Conservation (phyloP, 305 asterid genomes). For the Rubia peregrina region DNA sequence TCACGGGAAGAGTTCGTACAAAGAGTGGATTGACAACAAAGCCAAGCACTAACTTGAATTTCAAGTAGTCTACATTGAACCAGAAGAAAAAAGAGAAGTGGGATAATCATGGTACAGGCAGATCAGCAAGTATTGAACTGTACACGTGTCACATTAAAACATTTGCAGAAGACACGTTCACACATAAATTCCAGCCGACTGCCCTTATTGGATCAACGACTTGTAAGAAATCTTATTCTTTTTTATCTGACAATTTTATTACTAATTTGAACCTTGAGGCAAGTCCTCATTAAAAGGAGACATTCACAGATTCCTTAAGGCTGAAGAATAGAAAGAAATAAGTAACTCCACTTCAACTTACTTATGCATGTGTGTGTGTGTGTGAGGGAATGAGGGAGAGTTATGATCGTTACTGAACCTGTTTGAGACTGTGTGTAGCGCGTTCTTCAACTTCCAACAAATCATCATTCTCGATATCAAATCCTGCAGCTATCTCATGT, state of each 20-base stretch:
- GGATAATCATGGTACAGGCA: neutral
- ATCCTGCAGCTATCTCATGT: conserved; percentile 92
- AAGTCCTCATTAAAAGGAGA: neutral
- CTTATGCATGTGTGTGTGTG: neutral
- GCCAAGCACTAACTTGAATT: neutral
- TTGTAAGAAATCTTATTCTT: neutral
- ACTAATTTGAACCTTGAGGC: neutral
- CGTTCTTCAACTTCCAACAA: conserved; percentile 67
- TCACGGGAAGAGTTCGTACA: neutral
- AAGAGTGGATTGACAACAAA: neutral
- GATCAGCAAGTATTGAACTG: neutral
- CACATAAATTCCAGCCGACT: neutral
- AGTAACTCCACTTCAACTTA: neutral
- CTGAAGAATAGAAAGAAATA: neutral
- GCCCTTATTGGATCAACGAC: neutral
- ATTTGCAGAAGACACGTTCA: neutral
- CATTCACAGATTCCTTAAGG: neutral
- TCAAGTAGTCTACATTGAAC: neutral
- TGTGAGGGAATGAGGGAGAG: neutral
- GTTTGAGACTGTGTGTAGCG: conserved; percentile 76
- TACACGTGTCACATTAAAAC: neutral
- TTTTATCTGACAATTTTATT: neutral
- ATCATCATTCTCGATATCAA: conserved; percentile 69
- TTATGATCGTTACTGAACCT: conserved; percentile 35
- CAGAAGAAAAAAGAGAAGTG: neutral